phyloP scores from a whole-genome alignment of 148 eudicot genomes.

The Dianthus caryophyllus region DNA sequence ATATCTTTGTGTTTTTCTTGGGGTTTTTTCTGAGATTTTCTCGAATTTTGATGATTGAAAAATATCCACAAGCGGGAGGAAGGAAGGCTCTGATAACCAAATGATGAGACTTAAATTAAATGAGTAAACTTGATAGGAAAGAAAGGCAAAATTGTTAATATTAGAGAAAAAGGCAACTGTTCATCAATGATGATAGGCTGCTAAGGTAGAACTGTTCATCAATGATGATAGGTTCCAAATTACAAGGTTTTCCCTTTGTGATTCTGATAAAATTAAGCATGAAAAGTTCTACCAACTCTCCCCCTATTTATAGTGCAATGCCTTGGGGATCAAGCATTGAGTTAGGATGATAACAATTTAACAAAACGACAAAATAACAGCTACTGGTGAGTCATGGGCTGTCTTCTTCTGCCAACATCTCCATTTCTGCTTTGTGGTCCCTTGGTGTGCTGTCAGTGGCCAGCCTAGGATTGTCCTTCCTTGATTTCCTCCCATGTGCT shows the following conservation, averaged over 20 bases:
- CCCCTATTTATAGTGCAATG: not conserved
- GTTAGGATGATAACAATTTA: not conserved
- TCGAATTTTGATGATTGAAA: not conserved
- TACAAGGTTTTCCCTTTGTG: not conserved
- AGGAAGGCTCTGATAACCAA: not conserved
- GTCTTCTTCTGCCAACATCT: not conserved
- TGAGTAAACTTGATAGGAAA: not conserved
- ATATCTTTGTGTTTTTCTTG: not conserved
- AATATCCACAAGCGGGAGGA: not conserved
- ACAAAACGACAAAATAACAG: not conserved
- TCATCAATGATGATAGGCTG: not conserved
- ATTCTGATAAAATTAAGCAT: not conserved
- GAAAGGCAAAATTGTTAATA: too few species aligned
- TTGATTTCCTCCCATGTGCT: not conserved
- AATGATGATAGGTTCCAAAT: not conserved
- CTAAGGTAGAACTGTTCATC: not conserved
- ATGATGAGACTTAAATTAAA: not conserved
- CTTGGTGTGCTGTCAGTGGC: not conserved
- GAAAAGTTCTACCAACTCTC: not conserved
- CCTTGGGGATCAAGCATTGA: not conserved
- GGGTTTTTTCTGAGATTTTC: constrained; percentile 3
- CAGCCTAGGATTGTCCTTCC: not conserved
- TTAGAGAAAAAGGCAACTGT: not conserved
- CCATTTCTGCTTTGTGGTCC: not conserved
- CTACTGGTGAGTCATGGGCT: not conserved